These are phyloP conservation scores for Volvox carteri DNA, from an alignment of 163 green algal species.

Conservation along the genomic window DNA sequence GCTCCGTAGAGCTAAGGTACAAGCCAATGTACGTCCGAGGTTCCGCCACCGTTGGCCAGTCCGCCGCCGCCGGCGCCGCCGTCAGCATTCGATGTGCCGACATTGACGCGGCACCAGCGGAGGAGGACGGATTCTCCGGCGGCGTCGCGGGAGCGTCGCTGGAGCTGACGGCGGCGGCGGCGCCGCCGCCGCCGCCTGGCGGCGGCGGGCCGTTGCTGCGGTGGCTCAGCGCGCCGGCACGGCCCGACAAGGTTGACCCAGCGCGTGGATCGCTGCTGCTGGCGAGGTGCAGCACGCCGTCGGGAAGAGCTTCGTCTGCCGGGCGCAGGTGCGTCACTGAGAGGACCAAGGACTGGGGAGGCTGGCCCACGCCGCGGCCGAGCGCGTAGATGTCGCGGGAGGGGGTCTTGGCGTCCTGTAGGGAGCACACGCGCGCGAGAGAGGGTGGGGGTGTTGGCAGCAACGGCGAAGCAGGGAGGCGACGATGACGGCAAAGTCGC, in stretches of 20 bases:
- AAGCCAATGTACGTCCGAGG: conserved; percentile 52
- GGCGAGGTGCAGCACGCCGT: too few species aligned
- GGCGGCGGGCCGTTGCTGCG: background rate
- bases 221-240: background rate
- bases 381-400: conserved; percentile 56
- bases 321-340: conserved; percentile 50
- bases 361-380: conserved; percentile 48
- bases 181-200: background rate
- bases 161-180: background rate
- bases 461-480: too few species aligned
- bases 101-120: background rate
- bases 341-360: conserved; percentile 46
- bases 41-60: conserved; percentile 3
- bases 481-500: too few species aligned
- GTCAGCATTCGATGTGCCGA: background rate
- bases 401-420: conserved; percentile 50
- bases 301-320: background rate
- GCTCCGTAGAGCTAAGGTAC: conserved; percentile 39
- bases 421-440: background rate
- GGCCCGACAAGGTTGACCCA: background rate
- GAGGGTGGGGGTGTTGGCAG: too few species aligned
- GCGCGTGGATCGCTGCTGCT: background rate
- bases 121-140: background rate
- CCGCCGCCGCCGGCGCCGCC: background rate
- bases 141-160: background rate